Percentiles rank a stretch among this genome's conserved stretches.
Conservation (phyloP, 192 early-diverging fungal species). For the Entrophospora sp. region DNA sequence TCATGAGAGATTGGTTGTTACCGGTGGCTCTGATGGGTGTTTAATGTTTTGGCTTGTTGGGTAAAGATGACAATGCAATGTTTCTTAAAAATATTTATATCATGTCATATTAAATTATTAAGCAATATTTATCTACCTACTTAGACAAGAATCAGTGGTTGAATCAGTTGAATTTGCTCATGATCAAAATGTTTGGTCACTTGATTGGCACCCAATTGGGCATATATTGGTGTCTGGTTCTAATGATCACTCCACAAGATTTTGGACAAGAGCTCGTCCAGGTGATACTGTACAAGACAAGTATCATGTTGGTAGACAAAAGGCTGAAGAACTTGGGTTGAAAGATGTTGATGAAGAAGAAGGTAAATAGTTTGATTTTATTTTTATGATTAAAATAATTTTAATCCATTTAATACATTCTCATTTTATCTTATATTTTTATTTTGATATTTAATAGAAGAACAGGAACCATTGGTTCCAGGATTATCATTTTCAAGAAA, state of each 20-base stretch:
- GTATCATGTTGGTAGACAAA: conserved; percentile 42
- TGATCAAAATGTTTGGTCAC: conserved; percentile 83
- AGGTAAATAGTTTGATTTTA: background rate
- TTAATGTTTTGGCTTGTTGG: conserved; percentile 85
- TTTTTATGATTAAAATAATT: background rate
- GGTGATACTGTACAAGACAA: conserved; percentile 55
- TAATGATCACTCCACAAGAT: conserved; percentile 92
- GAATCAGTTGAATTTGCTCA: conserved; percentile 66
- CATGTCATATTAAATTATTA: background rate
- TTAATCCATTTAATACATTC: background rate
- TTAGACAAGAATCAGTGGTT: conserved; percentile 16
- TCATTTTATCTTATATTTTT: background rate
- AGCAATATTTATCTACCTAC: background rate
- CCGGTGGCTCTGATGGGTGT: conserved; percentile 84
- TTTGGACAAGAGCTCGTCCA: conserved; percentile 91
- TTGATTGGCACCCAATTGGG: conserved; percentile 96
- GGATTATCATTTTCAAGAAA: conserved; percentile 1
- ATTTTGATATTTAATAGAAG: background rate
- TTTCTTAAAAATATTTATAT: conserved; percentile 21
- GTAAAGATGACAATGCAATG: conserved; percentile 28
- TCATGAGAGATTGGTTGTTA: conserved; percentile 82
- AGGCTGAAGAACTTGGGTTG: conserved; percentile 36
- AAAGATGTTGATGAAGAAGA: conserved; percentile 22
- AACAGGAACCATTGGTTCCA: background rate
- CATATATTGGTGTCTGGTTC: conserved; percentile 90